Evolutionary conservation across 495 filamentous ascomycete genomes (phyloP).

Genomic region (Aspergillus saccharolyticus): DNA sequence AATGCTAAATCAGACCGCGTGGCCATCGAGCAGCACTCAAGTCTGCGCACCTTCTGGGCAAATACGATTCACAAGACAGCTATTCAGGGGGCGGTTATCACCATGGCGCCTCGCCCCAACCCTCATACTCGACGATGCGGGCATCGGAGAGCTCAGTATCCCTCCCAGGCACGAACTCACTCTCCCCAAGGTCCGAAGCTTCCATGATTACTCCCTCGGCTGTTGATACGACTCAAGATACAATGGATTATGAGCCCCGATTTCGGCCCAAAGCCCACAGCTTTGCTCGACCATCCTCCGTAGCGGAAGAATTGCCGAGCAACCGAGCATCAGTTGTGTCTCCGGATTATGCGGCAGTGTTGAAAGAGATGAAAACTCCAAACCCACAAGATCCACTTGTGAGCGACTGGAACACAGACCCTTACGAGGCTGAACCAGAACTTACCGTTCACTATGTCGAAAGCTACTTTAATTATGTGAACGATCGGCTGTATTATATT

Average conservation of each 20-base stretch:
- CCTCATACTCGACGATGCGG: constrained; percentile 32
- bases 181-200: constrained; percentile 35
- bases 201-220: constrained; percentile 28
- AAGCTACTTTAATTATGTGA: constrained; percentile 50
- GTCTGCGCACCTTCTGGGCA: constrained; percentile 21
- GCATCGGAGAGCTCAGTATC: constrained; percentile 34
- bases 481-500: constrained; percentile 50
- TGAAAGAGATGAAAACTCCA: constrained; percentile 30
- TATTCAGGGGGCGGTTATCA: constrained; percentile 13
- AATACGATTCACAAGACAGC: constrained; percentile 24
- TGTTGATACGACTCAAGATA: constrained; percentile 25
- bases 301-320: constrained; percentile 14
- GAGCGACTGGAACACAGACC: constrained; percentile 59
- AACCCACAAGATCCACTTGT: constrained; percentile 43
- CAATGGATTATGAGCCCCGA: constrained; percentile 26
- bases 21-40: constrained; percentile 32
- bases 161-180: constrained; percentile 30
- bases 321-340: constrained; percentile 10
- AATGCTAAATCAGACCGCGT: constrained; percentile 25
- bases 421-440: constrained; percentile 51
- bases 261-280: constrained; percentile 19
- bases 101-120: constrained; percentile 30
- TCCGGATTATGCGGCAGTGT: constrained; percentile 31
- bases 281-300: constrained; percentile 13
- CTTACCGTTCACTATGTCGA: constrained; percentile 47